phyloP scores from a whole-genome alignment of 2,329 filamentous ascomycete genomes.

The Epichloe amarillans region DNA sequence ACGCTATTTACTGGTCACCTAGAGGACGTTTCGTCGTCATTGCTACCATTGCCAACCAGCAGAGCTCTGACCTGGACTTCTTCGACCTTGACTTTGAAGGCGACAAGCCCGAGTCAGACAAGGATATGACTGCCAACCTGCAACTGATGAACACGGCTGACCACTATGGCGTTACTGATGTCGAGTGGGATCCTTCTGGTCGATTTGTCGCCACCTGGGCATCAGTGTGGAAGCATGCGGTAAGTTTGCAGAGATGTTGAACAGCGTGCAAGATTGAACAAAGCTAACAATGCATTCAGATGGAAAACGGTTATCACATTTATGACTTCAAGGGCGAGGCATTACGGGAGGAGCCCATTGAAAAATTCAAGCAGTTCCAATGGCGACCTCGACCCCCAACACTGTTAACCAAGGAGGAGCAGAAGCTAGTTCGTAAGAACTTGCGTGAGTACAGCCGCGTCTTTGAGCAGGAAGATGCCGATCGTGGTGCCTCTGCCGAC shows the following conservation, averaged over 20 bases:
- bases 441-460: slow-evolving; percentile 88
- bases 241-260: slow-evolving; percentile 35
- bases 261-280: background rate
- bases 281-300: slow-evolving; percentile 36
- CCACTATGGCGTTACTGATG: slow-evolving; percentile 94
- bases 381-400: slow-evolving; percentile 88
- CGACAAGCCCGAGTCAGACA: slow-evolving; percentile 84
- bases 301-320: slow-evolving; percentile 98
- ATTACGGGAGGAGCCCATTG: slow-evolving; percentile 79
- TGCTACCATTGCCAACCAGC: slow-evolving; percentile 81
- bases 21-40: slow-evolving; percentile 90
- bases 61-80: slow-evolving; percentile 93
- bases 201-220: slow-evolving; percentile 90
- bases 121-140: slow-evolving; percentile 87
- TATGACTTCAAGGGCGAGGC: slow-evolving; percentile 92
- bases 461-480: slow-evolving; percentile 91
- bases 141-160: slow-evolving; percentile 89
- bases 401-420: slow-evolving; percentile 91
- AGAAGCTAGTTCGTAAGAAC: slow-evolving; percentile 96
- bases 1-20: slow-evolving; percentile 98
- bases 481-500: slow-evolving; percentile 87
- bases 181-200: slow-evolving; percentile 96
- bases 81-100: slow-evolving; percentile 97
- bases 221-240: slow-evolving; percentile 88
- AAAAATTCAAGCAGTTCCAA: slow-evolving; percentile 95